Evolutionary conservation across 2,329 filamentous ascomycete species (phyloP), one percentile per base, ranked within the genome.

Genomic region (Arthrobotrys megalospora): DNA sequence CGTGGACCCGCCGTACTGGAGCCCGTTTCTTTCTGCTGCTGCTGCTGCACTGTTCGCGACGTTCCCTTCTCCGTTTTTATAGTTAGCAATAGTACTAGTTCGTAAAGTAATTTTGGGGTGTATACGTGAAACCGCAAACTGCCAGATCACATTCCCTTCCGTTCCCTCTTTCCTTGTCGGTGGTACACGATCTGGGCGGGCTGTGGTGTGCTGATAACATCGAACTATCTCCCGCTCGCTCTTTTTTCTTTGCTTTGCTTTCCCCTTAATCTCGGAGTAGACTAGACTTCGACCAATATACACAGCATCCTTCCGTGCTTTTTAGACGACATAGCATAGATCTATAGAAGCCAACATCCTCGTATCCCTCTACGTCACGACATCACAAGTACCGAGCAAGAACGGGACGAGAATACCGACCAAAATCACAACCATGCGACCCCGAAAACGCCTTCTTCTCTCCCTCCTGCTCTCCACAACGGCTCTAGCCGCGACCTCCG

Each of bases 131-230:
- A 71, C 67, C 55, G 67, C 67, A 71, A 55, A 70, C 65, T 70
- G 72, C 72, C 72, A 77, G 72, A 77, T 77, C 72, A 77, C 66
- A 77, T 69, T 76, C 55, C 21, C 63, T 41, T 50, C 48, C 43
- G n/a, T 36, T 45, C n/a, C 32, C 34, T 47, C 34, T 34, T 34
- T 45, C 47, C 50, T 36, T 41, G 45, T 65, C 60, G 47, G 66
- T 72, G 16, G 58, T 66, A 66, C 69, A 73, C 68, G 58, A 65
- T 65, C 67, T 47, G 32, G 47, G 47, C 47, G 6, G 47, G 21
- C 47, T 19, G 47, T 50, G 47, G 47, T 52, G 47, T 52, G 47
- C 47, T 52, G 47, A 52, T 52, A 36, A 24, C 63, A 38, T 16
- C 12, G 2, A 14, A 38, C 50, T 21, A 16, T 45, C 65, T 53